Evolutionary conservation across 805 yeast species (phyloP), one percentile per base, ranked within the genome.

Genomic region (Candida ascalaphidarum): DNA sequence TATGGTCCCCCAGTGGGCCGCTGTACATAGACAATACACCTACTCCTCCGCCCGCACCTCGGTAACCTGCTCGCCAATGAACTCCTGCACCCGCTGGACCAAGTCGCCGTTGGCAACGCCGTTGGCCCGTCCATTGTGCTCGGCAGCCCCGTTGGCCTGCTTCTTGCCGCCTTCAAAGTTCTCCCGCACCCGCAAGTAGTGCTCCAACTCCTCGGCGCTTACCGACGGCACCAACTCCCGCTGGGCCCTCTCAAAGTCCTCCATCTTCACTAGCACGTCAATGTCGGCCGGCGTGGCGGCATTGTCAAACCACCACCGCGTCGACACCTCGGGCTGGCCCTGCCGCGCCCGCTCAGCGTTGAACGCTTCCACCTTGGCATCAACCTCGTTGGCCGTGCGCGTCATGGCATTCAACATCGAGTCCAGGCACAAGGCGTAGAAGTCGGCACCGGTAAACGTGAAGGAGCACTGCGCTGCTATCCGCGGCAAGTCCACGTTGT

Each of bases 381-480:
- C 97, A 11, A 81, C 85, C 20, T 68, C 73, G 7, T 65, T 65
- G 1, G 97, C 96, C 0, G 80, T 76, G 40, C 97, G 63, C 1
- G 92, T 82, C 96, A 92, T 89, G 2, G 97, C 96, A 52, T 85
- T 85, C 41, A 89, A 66, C 92, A 89, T 85, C 0, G 97, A 83
- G 54, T 92, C 97, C 0, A 95, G 81, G 48, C 96, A 85, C 34
- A 92, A 60, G 0, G 97, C 98, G 54, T 92, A 92, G 56, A 92
- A 89, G 52, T 92, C 98, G 4, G 98, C 98, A 39, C 98, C 98
- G 0, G 98, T 89, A 48, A 76, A 88, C n/a, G 84, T 85, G 48
- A 77, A 85, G 0, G 95, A 82, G 55, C 96, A 86, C 5, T 57
- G 52, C 11, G 68, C 65, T 0, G 95, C 89, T 15, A 92, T 55